Percentiles rank a stretch among this genome's conserved stretches.
These are phyloP conservation scores for Tremella mesenterica DNA, from an alignment of 768 basidiomycete genomes.

Conservation along the genomic window DNA sequence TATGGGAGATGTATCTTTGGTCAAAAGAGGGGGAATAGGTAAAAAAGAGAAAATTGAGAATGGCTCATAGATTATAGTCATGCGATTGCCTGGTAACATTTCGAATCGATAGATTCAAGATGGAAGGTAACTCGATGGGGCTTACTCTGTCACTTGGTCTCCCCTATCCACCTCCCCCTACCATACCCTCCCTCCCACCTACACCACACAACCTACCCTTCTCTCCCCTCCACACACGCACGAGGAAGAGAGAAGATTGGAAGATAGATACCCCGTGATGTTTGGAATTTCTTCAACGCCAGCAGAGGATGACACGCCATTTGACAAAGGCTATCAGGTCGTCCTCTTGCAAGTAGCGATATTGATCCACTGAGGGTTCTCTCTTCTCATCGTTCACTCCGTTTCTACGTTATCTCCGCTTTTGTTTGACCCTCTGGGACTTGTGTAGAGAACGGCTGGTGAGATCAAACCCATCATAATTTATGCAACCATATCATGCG, in stretches of 20 bases:
- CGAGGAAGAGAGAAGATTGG: background rate
- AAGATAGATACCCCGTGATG: slow-evolving; percentile 31
- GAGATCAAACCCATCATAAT: too few species aligned
- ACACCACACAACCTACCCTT: slow-evolving; percentile 1
- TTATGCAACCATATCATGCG: too few species aligned
- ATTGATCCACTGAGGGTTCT: slow-evolving; percentile 36
- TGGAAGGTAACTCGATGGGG: slow-evolving; percentile 41
- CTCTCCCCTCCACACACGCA: background rate
- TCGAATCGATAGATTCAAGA: background rate
- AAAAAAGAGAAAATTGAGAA: slow-evolving; percentile 9
- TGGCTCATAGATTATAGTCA: slow-evolving; percentile 42
- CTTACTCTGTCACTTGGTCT: slow-evolving; percentile 41
- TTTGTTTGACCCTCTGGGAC: too few species aligned
- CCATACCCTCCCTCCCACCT: slow-evolving; percentile 3
- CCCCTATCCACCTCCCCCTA: slow-evolving; percentile 5
- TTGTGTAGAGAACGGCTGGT: too few species aligned
- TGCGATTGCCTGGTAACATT: slow-evolving; percentile 29
- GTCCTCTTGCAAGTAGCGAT: slow-evolving; percentile 29
- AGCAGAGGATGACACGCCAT: slow-evolving; percentile 27
- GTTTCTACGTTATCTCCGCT: background rate
- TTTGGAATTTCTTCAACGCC: slow-evolving; percentile 43
- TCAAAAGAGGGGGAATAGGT: too few species aligned
- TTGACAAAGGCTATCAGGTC: slow-evolving; percentile 25
- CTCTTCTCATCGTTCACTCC: background rate
- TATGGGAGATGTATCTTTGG: background rate